Base-by-base conservation (phyloP, 1,139 yeast genomes). In the Blastobotrys capitulatus region DNA sequence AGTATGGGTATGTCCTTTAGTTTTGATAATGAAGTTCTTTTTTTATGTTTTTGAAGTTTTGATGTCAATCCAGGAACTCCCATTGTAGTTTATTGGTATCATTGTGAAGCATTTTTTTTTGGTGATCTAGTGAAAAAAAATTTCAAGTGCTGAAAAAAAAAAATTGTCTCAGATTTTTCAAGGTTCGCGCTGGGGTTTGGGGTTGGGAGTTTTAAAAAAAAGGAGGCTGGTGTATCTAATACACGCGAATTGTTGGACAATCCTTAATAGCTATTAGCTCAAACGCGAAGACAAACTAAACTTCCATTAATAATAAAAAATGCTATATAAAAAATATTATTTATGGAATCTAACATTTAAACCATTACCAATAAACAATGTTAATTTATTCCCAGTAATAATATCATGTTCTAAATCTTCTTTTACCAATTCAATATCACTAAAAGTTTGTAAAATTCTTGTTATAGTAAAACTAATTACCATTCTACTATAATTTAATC, bases 401-500 rank as follows among this genome's bases (percentile, higher is more conserved):
- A 39, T 2, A 43, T 38, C 2, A 34, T 38, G 4, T 18, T 27
- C 31, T 29, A 43, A 32, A 38, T 46, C 20, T 29, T 48, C 51
- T 16, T 37, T 37, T 6, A 46, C 35, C 2, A 48, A 44, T 41
- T 50, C 47, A 13, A 51, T 34, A 22, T 57, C 56, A 42, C 48
- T 53, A 53, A 65, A 65, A 39, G 54, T 57, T 60, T 75, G 79
- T 46, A 66, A 62, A 47, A 79, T 58, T 50, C 82, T 67, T 12
- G 70, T 71, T 34, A 75, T 53, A 9, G 76, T 71, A 57, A 76
- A 77, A 2, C 76, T 67, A 12, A 78, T 77, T 62, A 78, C 83
- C 25, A 4, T 77, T 52, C 78, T 70, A 2, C 81, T 82, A 63
- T 75, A 77, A 59, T 78, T 82, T 62, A 78, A 82, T 19, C 82